phyloP scores from a whole-genome alignment of 2,329 filamentous ascomycete genomes.

The Curvularia lunata region DNA sequence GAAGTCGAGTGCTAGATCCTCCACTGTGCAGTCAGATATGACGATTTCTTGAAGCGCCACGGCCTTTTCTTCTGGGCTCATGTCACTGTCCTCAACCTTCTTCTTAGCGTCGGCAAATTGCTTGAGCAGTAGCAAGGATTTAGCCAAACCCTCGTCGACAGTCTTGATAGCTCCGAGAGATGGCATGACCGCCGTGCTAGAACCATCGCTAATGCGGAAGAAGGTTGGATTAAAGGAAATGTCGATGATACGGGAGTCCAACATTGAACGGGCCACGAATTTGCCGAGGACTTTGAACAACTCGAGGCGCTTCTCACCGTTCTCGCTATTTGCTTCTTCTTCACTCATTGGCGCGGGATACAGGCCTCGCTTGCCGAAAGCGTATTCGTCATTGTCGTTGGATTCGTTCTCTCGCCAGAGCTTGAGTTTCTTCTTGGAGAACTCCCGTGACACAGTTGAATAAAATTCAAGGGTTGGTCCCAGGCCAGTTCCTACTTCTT shows the following conservation, averaged over 20 bases:
- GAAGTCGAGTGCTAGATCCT: constrained; percentile 91
- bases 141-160: constrained; percentile 85
- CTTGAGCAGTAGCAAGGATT: constrained; percentile 84
- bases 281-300: constrained; percentile 94
- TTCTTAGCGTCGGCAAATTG: constrained; percentile 85
- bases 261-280: constrained; percentile 97
- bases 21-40: constrained; percentile 77
- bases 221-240: constrained; percentile 97
- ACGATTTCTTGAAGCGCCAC: constrained; percentile 71
- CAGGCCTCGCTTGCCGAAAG: constrained; percentile 81
- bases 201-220: constrained; percentile 84
- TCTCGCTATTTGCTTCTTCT: constrained; percentile 73
- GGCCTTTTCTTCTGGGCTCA: constrained; percentile 73
- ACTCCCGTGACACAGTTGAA: constrained; percentile 95
- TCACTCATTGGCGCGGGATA: constrained; percentile 91
- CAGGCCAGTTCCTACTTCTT: constrained; percentile 94
- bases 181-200: constrained; percentile 70
- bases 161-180: constrained; percentile 88
- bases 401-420: constrained; percentile 93
- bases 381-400: constrained; percentile 75
- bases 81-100: constrained; percentile 72
- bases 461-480: constrained; percentile 98
- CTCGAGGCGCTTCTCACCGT: constrained; percentile 85
- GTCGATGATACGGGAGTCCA: constrained; percentile 97
- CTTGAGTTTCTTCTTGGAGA: constrained; percentile 95